These are phyloP conservation scores for Auricularia sp. DNA, from an alignment of 768 basidiomycete genomes.

Conservation along the genomic window DNA sequence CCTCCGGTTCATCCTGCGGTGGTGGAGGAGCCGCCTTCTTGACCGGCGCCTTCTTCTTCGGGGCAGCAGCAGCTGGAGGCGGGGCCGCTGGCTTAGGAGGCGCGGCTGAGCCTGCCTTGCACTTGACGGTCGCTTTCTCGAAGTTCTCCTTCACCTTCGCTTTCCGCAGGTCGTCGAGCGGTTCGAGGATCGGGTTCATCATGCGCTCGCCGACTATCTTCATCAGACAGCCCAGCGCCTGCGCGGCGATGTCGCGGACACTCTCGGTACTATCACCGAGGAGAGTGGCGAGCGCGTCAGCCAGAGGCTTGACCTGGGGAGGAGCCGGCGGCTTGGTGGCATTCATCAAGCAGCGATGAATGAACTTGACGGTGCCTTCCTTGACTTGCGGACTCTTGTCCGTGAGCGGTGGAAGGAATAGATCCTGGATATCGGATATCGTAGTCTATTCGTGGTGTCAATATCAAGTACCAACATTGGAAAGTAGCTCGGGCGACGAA, in stretches of 20 bases:
- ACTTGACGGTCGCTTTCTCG: conserved; percentile 87
- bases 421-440: conserved; percentile 71
- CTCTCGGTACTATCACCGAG: conserved; percentile 86
- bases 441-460: conserved; percentile 42
- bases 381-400: conserved; percentile 97
- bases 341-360: conserved; percentile 63
- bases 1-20: conserved; percentile 5
- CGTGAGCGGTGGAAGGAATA: conserved; percentile 63
- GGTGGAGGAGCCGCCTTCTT: conserved; percentile 8
- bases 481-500: conserved; percentile 28
- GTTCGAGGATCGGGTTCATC: conserved; percentile 77
- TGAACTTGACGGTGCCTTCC: conserved; percentile 81
- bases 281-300: conserved; percentile 62
- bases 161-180: conserved; percentile 77
- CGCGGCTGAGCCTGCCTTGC: conserved; percentile 53
- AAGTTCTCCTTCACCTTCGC: conserved; percentile 89
- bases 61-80: conserved; percentile 20
- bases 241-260: conserved; percentile 83
- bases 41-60: conserved; percentile 26
- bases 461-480: conserved; percentile 4
- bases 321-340: conserved; percentile 62
- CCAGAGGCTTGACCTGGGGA: conserved; percentile 69
- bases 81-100: conserved; percentile 30
- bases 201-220: conserved; percentile 94
- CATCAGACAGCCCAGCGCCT: conserved; percentile 81